Base-by-base conservation (phyloP, 768 basidiomycete species). In the Trametes punicea region DNA sequence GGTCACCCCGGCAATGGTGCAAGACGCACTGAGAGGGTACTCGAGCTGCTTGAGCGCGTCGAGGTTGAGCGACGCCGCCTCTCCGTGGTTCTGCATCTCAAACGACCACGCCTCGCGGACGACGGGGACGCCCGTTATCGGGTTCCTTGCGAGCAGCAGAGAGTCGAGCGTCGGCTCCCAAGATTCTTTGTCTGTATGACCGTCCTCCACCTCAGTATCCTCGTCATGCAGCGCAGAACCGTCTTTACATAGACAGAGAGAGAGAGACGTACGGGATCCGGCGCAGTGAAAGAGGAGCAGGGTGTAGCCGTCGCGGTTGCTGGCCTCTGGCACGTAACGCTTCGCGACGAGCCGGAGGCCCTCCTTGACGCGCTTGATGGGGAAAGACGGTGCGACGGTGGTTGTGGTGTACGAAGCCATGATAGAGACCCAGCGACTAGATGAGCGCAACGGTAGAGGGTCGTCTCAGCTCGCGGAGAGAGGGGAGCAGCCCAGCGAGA, bases 71-170 rank as follows among this genome's bases (percentile, higher is more conserved):
- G 27, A 15, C 3, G 51, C 46, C 1, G 60, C 50, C 29, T 61
- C 60, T 9, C 60, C 60, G 27, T 61, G 60, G 47, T 36, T 57
- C 51, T 56, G 60, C 40, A 46, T 44, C 25, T 61, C 60, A n/a
- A 61, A 55, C 20, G 60, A 15, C 60, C 60, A 61, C 15, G 55
- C 55, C 41, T 61, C 60, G 31, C 60, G 60, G 6, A 61, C 27
- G 27, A 55, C 25, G 4, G 51, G 33, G 6, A 6, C 20, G 20
- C 30, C 46, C 21, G 38, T 15, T 15, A 7, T n/a, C 8, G 33
- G 20, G 8, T 47, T 41, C 16, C 41, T 47, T 11, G 41, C 21
- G 10, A 13, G 6, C 23, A 57, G 34, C 20, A 61, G 41, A 9
- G 44, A 6, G 40, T 44, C 21, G 18, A 57, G 34, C 11, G 44